Evolutionary conservation across 2,329 filamentous ascomycete species (phyloP).

Genomic region (Penicillium brevicompactum): DNA sequence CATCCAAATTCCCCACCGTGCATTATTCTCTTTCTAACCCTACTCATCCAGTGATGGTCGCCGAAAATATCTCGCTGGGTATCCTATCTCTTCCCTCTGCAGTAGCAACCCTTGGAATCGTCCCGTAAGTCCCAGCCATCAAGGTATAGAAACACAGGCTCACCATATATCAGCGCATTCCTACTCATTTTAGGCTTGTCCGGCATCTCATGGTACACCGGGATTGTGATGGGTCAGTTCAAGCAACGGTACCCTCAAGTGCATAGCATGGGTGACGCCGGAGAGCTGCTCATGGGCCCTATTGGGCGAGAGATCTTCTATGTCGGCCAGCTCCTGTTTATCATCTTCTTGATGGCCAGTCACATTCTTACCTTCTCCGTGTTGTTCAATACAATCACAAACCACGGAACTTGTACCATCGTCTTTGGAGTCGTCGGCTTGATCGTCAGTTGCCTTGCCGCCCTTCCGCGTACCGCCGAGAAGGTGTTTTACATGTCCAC

Average conservation of each 20-base stretch:
- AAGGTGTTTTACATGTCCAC: conserved; percentile 63
- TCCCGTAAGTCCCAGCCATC: conserved; percentile 43
- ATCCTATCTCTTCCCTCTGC: conserved; percentile 57
- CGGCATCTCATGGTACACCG: conserved; percentile 58
- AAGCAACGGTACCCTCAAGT: conserved; percentile 58
- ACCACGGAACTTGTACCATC: conserved; percentile 63
- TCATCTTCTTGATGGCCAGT: conserved; percentile 68
- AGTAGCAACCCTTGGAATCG: conserved; percentile 55
- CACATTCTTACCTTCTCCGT: conserved; percentile 70
- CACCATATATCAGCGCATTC: conserved; percentile 33
- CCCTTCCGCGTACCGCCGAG: conserved; percentile 63
- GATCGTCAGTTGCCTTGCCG: conserved; percentile 58
- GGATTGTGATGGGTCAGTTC: conserved; percentile 60
- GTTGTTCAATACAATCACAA: conserved; percentile 64
- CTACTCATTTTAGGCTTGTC: conserved; percentile 56
- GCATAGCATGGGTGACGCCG: conserved; percentile 67
- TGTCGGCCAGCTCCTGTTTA: conserved; percentile 61
- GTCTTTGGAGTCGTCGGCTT: conserved; percentile 61
- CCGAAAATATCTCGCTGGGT: conserved; percentile 59
- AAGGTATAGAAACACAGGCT: neutral
- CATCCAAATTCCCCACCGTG: neutral
- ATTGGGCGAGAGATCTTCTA: conserved; percentile 64
- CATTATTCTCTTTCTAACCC: neutral
- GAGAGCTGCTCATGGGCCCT: conserved; percentile 60
- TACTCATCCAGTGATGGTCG: conserved; percentile 51